phyloP scores from a whole-genome alignment of 306 rosid species.

The Clitoria ternatea region DNA sequence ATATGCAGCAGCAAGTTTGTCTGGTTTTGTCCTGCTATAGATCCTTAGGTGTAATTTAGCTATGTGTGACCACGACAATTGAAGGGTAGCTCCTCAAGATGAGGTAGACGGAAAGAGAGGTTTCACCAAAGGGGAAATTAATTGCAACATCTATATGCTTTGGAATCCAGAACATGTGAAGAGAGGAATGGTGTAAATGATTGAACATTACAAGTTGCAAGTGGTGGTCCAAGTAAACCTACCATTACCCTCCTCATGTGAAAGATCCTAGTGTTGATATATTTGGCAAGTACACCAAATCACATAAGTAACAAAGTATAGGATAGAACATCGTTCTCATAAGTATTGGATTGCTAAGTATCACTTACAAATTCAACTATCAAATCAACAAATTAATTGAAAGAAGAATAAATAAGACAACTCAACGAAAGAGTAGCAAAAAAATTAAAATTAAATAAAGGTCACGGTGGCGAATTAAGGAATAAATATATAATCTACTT shows the following conservation, averaged over 20 bases:
- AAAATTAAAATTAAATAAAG: not conserved
- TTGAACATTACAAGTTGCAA: conserved; percentile 43
- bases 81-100: not conserved
- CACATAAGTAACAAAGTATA: not conserved
- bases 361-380: not conserved
- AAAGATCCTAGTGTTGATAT: not conserved
- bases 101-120: not conserved
- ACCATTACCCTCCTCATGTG: not conserved
- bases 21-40: not conserved
- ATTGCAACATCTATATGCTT: not conserved
- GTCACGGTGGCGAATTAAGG: not conserved
- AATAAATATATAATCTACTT: not conserved
- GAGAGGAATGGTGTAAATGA: conserved; percentile 30
- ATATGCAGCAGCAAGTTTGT: not conserved
- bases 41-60: not conserved
- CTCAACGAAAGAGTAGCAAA: not conserved
- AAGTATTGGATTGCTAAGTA: not conserved
- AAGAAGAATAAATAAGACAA: not conserved
- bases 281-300: not conserved
- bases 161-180: conserved; percentile 34
- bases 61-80: not conserved
- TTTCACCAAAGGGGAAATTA: conserved; percentile 4
- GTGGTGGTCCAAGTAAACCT: conserved; percentile 47
- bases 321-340: not conserved
- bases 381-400: not conserved